Evolutionary conservation across 2,329 filamentous ascomycete genomes (phyloP).

Genomic region (Zasmidium angulare): DNA sequence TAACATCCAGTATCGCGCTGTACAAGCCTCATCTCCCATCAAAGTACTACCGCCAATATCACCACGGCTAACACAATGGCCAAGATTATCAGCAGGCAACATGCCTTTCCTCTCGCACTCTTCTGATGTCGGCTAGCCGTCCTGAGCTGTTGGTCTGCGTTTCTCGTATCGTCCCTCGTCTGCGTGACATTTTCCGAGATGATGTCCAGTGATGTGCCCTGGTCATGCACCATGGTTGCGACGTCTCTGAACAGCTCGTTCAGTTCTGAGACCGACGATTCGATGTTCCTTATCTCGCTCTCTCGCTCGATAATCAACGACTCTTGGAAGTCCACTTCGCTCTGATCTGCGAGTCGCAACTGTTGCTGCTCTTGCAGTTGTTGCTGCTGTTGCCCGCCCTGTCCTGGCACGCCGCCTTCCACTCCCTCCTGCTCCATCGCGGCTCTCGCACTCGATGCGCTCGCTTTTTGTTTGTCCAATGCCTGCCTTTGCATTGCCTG

Average conservation of each 20-base stretch:
- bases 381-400: constrained; percentile 52
- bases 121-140: constrained; percentile 91
- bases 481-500: constrained; percentile 86
- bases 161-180: constrained; percentile 75
- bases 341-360: constrained; percentile 79
- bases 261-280: constrained; percentile 90
- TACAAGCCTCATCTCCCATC: constrained; percentile 43
- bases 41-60: constrained; percentile 79
- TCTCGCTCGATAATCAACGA: constrained; percentile 93
- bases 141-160: constrained; percentile 81
- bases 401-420: constrained; percentile 42
- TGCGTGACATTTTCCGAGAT: constrained; percentile 87
- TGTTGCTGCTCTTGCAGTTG: constrained; percentile 61
- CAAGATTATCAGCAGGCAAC: constrained; percentile 84
- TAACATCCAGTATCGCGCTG: background rate
- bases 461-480: constrained; percentile 88
- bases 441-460: constrained; percentile 76
- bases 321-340: constrained; percentile 97
- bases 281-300: constrained; percentile 94
- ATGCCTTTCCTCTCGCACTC: constrained; percentile 90
- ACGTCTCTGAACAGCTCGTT: constrained; percentile 98
- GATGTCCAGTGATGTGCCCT: constrained; percentile 83
- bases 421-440: constrained; percentile 57
- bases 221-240: constrained; percentile 94
- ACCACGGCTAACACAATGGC: constrained; percentile 87